Conservation (phyloP, 768 basidiomycete genomes). For the Crassisporium funariophilum region DNA sequence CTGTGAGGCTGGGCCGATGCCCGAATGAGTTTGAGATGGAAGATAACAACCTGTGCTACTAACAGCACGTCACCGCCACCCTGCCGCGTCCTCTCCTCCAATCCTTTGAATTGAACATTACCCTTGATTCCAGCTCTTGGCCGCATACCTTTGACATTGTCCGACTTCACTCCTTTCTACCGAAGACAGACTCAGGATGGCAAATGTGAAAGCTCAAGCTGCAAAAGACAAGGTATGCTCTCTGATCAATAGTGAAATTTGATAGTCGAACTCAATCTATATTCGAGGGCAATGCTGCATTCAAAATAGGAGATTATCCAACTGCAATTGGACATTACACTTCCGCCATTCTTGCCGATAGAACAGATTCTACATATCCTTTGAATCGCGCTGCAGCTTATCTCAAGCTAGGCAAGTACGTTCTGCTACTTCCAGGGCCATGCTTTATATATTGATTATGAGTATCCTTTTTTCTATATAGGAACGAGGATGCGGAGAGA, state of each 20-base stretch:
- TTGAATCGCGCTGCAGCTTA: constrained; percentile 92
- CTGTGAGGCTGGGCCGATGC: too few relatives aligned
- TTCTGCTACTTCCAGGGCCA: constrained; percentile 27
- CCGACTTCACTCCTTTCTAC: too few relatives aligned
- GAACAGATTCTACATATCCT: constrained; percentile 72
- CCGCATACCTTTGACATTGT: too few relatives aligned
- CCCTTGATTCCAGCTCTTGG: too few relatives aligned
- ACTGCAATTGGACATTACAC: constrained; percentile 87
- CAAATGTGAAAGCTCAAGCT: constrained; percentile 30
- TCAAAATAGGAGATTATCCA: constrained; percentile 79
- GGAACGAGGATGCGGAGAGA: constrained; percentile 77
- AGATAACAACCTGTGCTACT: too few relatives aligned
- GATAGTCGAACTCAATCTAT: neutral
- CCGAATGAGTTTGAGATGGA: too few relatives aligned
- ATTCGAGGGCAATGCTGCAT: constrained; percentile 82
- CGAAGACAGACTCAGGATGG: constrained; percentile 11
- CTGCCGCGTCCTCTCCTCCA: too few relatives aligned
- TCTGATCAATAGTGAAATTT: neutral
- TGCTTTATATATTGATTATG: constrained; percentile 1
- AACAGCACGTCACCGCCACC: too few relatives aligned
- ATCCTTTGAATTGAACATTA: too few relatives aligned
- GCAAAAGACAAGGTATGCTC: constrained; percentile 38
- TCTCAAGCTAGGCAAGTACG: constrained; percentile 94
- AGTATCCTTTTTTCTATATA: constrained; percentile 30
- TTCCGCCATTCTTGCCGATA: constrained; percentile 72